Base-by-base conservation (phyloP, 441 rosid genomes). In the Gossypium davidsonii region DNA sequence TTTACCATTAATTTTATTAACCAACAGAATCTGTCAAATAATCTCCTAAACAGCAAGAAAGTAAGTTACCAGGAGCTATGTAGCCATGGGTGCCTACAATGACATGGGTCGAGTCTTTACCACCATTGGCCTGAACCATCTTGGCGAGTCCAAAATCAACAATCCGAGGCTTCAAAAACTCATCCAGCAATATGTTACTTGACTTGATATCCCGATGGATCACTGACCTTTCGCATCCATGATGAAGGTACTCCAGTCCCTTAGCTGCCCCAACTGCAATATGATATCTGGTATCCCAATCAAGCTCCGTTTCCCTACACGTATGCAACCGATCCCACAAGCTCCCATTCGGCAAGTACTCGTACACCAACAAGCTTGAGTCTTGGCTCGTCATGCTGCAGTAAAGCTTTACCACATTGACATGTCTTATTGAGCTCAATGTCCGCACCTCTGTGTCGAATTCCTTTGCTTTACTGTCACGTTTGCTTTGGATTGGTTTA, bases 101-200 rank as follows among this genome's bases (percentile, higher is more conserved):
- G 10, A 89, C 90, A 31, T 78, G 87, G 23, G 92, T 89, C 8
- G 95, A 81, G 53, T 87, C 93, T 74, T 81, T 79, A 56, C 82
- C 82, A 1, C 80, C 77, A 42, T 76, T 81, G 25, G 80, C 76
- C 52, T 85, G 91, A 81, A 88, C 86, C 75, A 92, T 89, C 89
- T 89, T 94, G 14, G 97, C 92, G 4, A 92, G 91, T 25, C 98
- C 98, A 14, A 94, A 94, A 90, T 94, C 94, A 6, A 95, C 97
- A 69, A 94, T 94, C 70, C 93, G 82, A 53, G 98, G 97, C 87
- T 94, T 94, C 73, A 87, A 83, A 48, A 84, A 82, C 88, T 91
- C 97, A 73, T 94, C 98, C 73, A 92, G 71, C 73, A 94, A 80
- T 52, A 90, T 94, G 82, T 94, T 94, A 73, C 97, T 88, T 0